Evolutionary conservation across 2,329 filamentous ascomycete genomes (phyloP).

Genomic region (Aspergillus chevalieri): DNA sequence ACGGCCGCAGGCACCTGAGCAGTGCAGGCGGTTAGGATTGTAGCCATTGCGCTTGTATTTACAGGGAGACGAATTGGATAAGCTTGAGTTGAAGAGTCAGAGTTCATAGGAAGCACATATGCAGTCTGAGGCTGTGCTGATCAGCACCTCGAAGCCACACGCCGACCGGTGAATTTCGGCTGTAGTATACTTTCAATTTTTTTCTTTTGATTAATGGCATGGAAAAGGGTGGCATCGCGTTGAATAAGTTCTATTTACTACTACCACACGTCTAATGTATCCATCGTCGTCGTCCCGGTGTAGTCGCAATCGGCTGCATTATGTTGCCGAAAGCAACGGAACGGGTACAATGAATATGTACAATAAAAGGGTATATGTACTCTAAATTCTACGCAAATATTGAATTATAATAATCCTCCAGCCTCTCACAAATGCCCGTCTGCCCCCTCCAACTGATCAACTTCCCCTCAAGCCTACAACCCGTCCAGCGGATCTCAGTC

Average conservation of each 20-base stretch:
- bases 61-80: background rate
- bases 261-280: too few species aligned
- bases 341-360: too few species aligned
- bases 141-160: too few species aligned
- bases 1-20: background rate
- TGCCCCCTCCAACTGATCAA: conserved; percentile 28
- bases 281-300: too few species aligned
- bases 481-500: conserved; percentile 34
- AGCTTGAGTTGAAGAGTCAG: background rate
- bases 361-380: too few species aligned
- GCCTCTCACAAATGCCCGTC: conserved; percentile 26
- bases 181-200: too few species aligned
- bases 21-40: background rate
- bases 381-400: conserved; percentile 18
- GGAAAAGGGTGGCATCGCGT: too few species aligned
- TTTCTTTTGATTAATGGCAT: too few species aligned
- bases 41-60: background rate
- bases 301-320: too few species aligned
- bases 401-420: conserved; percentile 29
- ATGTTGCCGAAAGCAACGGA: too few species aligned
- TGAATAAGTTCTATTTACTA: too few species aligned
- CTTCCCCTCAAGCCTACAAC: conserved; percentile 31
- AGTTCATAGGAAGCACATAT: background rate
- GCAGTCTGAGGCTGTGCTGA: background rate
- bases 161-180: too few species aligned